Evolutionary conservation across 495 filamentous ascomycete genomes (phyloP).

Genomic region (Xylaria intraflava): DNA sequence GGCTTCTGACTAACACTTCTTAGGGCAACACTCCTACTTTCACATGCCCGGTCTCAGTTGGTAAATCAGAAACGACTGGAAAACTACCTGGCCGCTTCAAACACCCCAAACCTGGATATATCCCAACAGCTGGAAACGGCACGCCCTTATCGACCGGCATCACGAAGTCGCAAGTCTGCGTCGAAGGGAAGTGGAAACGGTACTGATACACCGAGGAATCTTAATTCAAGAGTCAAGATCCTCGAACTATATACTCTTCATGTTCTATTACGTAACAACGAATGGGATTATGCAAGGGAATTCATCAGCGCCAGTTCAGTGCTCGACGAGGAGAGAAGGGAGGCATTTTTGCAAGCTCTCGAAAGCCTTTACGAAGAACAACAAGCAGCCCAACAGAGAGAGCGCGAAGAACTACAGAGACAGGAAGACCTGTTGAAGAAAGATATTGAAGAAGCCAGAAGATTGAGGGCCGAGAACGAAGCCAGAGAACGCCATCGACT

Average conservation of each 20-base stretch:
- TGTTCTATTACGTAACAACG: conserved; percentile 79
- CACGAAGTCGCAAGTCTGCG: conserved; percentile 27
- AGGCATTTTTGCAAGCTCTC: conserved; percentile 69
- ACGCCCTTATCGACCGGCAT: conserved; percentile 16
- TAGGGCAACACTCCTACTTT: conserved; percentile 78
- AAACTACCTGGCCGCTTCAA: conserved; percentile 76
- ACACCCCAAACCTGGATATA: conserved; percentile 61
- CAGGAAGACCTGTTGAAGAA: conserved; percentile 52
- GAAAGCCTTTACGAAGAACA: conserved; percentile 71
- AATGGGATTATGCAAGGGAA: conserved; percentile 90
- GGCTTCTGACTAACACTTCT: conserved; percentile 7
- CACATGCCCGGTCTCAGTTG: conserved; percentile 74
- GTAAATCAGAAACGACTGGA: conserved; percentile 84
- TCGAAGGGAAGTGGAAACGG: conserved; percentile 43
- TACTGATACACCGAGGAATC: conserved; percentile 70
- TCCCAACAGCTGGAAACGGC: conserved; percentile 47
- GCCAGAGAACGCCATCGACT: conserved; percentile 41
- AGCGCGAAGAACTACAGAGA: conserved; percentile 57
- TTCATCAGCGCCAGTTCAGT: conserved; percentile 80
- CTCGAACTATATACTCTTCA: conserved; percentile 92
- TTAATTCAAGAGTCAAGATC: conserved; percentile 71
- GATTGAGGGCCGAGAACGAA: conserved; percentile 46
- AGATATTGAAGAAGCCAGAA: conserved; percentile 54
- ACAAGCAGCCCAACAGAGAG: conserved; percentile 53
- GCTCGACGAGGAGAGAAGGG: conserved; percentile 86